Conservation (phyloP, 352 stramenopile species). For the Pythium myriotylum region DNA sequence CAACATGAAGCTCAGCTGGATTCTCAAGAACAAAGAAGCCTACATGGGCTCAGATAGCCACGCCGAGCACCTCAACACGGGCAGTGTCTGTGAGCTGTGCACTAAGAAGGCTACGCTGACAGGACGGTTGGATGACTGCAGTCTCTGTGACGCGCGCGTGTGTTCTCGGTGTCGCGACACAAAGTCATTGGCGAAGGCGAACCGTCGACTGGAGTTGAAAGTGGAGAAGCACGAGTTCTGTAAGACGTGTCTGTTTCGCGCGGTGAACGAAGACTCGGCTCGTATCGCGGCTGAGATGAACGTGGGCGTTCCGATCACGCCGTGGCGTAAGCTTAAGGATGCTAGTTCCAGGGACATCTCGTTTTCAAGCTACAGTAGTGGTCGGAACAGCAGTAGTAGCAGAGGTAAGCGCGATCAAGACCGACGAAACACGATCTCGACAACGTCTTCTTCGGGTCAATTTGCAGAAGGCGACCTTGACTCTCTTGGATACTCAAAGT, state of each 20-base stretch:
- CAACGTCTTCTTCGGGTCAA: conserved; percentile 1
- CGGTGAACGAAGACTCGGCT: conserved; percentile 17
- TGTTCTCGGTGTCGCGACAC: conserved; percentile 18
- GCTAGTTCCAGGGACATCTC: neutral
- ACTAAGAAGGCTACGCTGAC: too few species aligned
- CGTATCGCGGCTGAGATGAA: conserved; percentile 21
- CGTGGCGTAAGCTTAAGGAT: conserved; percentile 5
- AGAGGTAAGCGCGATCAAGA: neutral
- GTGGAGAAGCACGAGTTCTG: conserved; percentile 8
- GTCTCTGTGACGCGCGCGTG: too few species aligned
- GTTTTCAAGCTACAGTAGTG: neutral
- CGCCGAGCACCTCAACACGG: too few species aligned
- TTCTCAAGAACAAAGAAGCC: too few species aligned
- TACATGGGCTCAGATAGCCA: too few species aligned
- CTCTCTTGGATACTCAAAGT: conserved; percentile 2
- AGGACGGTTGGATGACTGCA: too few species aligned
- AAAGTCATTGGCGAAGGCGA: conserved; percentile 12
- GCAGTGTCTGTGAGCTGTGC: too few species aligned
- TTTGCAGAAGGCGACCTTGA: conserved; percentile 1
- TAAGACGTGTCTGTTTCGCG: too few species aligned
- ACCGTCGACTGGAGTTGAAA: conserved; percentile 13
- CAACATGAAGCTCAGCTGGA: conserved; percentile 22
- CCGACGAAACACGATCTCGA: conserved; percentile 1
- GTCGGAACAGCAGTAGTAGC: conserved; percentile 2
- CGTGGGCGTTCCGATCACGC: conserved; percentile 12